Evolutionary conservation across 768 basidiomycete species (phyloP), one percentile per base, ranked within the genome.

Genomic region (Psilocybe azurescens): DNA sequence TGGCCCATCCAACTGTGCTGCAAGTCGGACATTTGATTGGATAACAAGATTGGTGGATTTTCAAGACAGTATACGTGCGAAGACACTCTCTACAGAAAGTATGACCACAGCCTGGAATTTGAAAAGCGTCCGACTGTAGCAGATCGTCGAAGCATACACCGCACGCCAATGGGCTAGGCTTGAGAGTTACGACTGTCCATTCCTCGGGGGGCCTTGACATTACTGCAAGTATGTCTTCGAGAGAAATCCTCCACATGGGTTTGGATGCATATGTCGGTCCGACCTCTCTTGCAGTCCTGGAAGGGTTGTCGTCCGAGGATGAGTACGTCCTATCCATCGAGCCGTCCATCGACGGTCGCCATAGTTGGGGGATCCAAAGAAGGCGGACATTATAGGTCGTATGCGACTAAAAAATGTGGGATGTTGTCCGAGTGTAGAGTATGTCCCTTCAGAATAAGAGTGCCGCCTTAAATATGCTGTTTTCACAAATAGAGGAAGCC

Each of bases 11-110:
- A 11, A 29, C 29, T 3, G 38, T 36, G 16, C n/a, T 39, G 56
- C 70, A 71, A 32, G 48, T 32, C 30, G 70, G 68, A 36, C 70
- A 71, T 9, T 33, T 44, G 38, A 71, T 67, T 1, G 70, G 70
- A 44, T 68, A 71, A 47, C 60, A 54, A 33, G 55, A 39, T 29
- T 67, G 65, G 7, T 33, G 54, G 36, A 71, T 52, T 38, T 65
- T 66, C 24, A 60, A 58, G 8, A 39, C 16, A 8, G 61, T 53
- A 56, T 67, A 68, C 7, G 41, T 58, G 10, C 54, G 63, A 30
- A 71, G 63, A 47, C 70, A 71, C 8, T 61, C 58, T 20, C 50
- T 47, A 62, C 70, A 71, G 53, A 66, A 69, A 5, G 44, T 39
- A 48, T 71, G 70, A 16, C 41, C n/a, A 60, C 70, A 71, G 10